Conservation (phyloP, 768 basidiomycete species). For the Lentinula sp. region DNA sequence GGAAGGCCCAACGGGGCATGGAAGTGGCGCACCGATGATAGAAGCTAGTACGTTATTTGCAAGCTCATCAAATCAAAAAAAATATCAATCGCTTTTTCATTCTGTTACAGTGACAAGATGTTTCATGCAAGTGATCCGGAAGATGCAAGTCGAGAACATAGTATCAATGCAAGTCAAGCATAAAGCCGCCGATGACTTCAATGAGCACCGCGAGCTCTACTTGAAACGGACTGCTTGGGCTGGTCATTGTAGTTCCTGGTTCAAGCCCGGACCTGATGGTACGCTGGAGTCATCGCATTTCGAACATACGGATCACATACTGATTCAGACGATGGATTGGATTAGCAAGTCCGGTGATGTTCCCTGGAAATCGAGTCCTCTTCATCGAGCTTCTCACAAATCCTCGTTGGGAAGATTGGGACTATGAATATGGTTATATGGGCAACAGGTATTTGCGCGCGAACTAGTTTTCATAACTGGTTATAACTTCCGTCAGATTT, state of each 20-base stretch:
- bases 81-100: not conserved
- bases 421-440: slow-evolving; percentile 16
- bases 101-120: slow-evolving; percentile 9
- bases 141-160: slow-evolving; percentile 19
- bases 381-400: slow-evolving; percentile 17
- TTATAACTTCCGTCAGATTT: slow-evolving; percentile 3
- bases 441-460: slow-evolving; percentile 11
- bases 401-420: slow-evolving; percentile 18
- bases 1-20: slow-evolving; percentile 15
- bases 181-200: slow-evolving; percentile 16
- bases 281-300: not conserved
- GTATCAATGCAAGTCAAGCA: slow-evolving; percentile 15
- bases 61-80: not conserved
- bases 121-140: slow-evolving; percentile 15
- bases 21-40: slow-evolving; percentile 17
- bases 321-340: not conserved
- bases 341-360: slow-evolving; percentile 14
- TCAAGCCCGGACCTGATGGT: slow-evolving; percentile 14
- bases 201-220: slow-evolving; percentile 17
- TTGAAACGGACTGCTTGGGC: slow-evolving; percentile 17
- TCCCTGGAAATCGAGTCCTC: slow-evolving; percentile 17
- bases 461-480: not conserved
- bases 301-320: not conserved
- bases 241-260: slow-evolving; percentile 17
- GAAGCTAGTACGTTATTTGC: slow-evolving; percentile 11